A percentile compares a stretch with the other conserved stretches of the same genome.
These are phyloP conservation scores for Neoscytalidium dimidiatum DNA, from an alignment of 2,329 filamentous ascomycete genomes.

Conservation along the genomic window DNA sequence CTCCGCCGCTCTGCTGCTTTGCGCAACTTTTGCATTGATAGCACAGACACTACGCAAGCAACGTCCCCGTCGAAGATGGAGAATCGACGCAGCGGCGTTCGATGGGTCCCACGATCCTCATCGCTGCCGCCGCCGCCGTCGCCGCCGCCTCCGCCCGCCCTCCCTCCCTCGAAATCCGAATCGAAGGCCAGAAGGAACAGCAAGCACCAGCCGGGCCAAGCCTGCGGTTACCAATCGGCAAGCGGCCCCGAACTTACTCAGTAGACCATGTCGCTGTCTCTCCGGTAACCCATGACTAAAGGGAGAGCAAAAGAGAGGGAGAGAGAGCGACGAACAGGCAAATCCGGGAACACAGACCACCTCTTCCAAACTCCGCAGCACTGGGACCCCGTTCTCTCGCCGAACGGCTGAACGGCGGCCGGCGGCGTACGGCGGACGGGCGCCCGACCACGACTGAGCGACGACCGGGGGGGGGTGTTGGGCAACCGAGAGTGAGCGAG, in stretches of 20 bases:
- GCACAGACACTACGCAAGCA: conserved; percentile 13
- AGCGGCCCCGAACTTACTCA: background rate
- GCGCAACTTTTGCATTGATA: conserved; percentile 1
- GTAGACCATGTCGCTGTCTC: background rate
- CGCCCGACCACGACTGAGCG: background rate
- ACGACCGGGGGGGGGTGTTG: no score
- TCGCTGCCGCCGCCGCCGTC: no score
- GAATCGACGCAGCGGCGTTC: background rate
- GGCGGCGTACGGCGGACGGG: no score
- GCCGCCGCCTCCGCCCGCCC: no score
- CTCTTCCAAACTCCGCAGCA: background rate
- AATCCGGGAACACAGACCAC: background rate
- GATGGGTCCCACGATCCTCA: background rate
- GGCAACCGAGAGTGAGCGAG: no score
- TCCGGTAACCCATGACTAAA: background rate
- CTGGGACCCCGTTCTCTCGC: background rate
- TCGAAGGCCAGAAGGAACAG: background rate
- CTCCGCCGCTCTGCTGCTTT: conserved; percentile 2
- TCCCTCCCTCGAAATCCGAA: background rate
- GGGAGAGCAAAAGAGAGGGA: background rate
- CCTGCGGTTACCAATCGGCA: background rate
- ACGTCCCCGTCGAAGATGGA: background rate
- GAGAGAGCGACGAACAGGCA: no score
- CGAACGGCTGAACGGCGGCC: background rate
- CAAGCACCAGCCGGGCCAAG: background rate